Evolutionary conservation across 345 rosid species (phyloP).

Genomic region (Pelargonium nanum): DNA sequence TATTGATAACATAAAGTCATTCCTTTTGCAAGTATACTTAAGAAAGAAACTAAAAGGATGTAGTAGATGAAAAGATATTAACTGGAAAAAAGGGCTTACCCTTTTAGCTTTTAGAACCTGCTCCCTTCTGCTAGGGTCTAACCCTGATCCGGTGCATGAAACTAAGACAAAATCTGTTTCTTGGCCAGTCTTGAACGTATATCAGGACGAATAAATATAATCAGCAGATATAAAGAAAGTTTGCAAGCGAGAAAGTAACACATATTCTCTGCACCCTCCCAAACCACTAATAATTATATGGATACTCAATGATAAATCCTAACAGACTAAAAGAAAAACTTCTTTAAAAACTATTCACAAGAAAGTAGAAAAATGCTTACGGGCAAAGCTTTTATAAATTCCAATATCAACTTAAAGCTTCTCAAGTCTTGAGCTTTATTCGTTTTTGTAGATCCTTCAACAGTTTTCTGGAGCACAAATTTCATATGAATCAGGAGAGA

Average conservation of each 20-base stretch:
- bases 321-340: too few species aligned
- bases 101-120: constrained; percentile 92
- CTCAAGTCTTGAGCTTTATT: constrained; percentile 79
- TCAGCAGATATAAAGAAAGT: background rate
- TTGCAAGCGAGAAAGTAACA: background rate
- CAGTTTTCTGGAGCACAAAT: constrained; percentile 49
- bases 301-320: too few species aligned
- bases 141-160: constrained; percentile 84
- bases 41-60: background rate
- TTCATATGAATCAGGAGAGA: constrained; percentile 7
- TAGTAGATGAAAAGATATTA: background rate
- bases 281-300: too few species aligned
- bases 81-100: constrained; percentile 28
- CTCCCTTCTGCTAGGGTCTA: constrained; percentile 76
- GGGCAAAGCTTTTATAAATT: constrained; percentile 88
- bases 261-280: too few species aligned
- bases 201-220: background rate
- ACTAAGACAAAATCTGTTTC: constrained; percentile 92
- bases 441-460: constrained; percentile 48
- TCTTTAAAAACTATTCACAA: background rate
- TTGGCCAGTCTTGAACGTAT: constrained; percentile 51
- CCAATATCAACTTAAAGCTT: constrained; percentile 71
- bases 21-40: constrained; percentile 4
- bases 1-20: background rate
- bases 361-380: constrained; percentile 31